phyloP scores from a whole-genome alignment of 176 grass and related monocot genomes.

The Tuctoria greenei region DNA sequence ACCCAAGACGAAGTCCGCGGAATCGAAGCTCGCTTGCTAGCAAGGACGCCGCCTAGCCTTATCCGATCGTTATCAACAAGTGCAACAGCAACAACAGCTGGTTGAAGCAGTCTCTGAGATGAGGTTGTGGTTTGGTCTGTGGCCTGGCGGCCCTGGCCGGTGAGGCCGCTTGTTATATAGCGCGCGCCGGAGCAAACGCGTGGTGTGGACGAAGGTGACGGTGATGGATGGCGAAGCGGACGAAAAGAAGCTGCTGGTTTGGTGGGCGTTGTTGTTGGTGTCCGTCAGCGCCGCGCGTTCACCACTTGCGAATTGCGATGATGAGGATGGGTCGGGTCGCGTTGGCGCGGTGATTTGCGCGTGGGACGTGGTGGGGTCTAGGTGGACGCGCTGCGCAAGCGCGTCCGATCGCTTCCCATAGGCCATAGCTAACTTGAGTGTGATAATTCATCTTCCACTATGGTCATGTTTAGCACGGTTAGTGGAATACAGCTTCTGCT shows the following conservation, averaged over 20 bases:
- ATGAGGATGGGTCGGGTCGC: no score
- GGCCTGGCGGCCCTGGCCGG: not conserved
- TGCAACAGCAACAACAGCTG: not conserved
- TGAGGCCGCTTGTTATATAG: conserved; percentile 34
- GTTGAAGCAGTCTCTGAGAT: not conserved
- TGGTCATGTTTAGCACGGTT: no score
- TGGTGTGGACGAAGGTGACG: conserved; percentile 45
- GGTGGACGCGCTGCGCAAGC: no score
- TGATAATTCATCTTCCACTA: no score
- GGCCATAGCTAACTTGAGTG: no score
- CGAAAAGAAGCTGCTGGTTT: not conserved
- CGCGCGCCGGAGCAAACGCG: conserved; percentile 12
- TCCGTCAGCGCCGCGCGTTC: not conserved
- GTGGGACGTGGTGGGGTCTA: no score
- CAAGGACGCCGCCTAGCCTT: not conserved
- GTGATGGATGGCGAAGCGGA: not conserved
- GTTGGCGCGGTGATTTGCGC: no score
- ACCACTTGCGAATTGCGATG: no score
- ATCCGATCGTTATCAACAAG: not conserved
- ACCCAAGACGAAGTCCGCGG: no score
- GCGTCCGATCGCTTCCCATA: no score
- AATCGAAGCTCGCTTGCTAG: not conserved
- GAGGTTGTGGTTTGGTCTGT: conserved; percentile 8
- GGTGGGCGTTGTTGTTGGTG: no score
- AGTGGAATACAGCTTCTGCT: no score